These are phyloP conservation scores for Mediolabrus comicus DNA, from an alignment of 108 stramenopile species.

Conservation along the genomic window DNA sequence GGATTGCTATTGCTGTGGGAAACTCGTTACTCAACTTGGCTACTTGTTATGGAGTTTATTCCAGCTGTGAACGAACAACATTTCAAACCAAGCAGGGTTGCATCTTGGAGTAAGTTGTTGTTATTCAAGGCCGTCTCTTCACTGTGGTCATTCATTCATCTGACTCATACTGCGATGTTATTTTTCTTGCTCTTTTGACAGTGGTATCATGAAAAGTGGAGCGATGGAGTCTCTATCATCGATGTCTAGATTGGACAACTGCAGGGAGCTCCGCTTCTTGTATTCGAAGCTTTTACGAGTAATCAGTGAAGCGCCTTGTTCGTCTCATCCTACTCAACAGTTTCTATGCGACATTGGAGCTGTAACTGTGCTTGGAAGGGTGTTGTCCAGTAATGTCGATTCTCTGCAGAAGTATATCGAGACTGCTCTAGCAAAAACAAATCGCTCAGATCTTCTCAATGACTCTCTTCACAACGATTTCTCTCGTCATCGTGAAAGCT, in stretches of 20 bases:
- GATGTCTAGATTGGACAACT: constrained; percentile 44
- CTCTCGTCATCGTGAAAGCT: background rate
- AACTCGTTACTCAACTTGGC: constrained; percentile 60
- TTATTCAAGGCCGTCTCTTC: background rate
- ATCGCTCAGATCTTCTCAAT: background rate
- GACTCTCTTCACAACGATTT: background rate
- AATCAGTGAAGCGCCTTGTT: constrained; percentile 59
- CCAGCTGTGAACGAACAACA: constrained; percentile 7
- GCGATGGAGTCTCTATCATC: constrained; percentile 57
- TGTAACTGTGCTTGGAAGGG: constrained; percentile 47
- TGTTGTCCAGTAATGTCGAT: constrained; percentile 30
- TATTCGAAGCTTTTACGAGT: constrained; percentile 54
- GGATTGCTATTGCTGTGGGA: constrained; percentile 51
- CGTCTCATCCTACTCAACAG: constrained; percentile 36
- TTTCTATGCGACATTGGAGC: constrained; percentile 55
- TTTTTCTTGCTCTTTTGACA: constrained; percentile 12
- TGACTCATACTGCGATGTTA: background rate
- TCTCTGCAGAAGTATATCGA: background rate
- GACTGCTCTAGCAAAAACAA: background rate
- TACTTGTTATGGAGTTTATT: constrained; percentile 48
- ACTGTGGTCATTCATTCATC: background rate
- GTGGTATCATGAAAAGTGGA: constrained; percentile 62
- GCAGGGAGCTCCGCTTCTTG: constrained; percentile 46
- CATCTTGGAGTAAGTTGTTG: constrained; percentile 48
- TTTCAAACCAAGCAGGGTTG: constrained; percentile 16